Evolutionary conservation across 75 land plant genomes (phyloP).

Genomic region (Cunninghamia lanceolata): DNA sequence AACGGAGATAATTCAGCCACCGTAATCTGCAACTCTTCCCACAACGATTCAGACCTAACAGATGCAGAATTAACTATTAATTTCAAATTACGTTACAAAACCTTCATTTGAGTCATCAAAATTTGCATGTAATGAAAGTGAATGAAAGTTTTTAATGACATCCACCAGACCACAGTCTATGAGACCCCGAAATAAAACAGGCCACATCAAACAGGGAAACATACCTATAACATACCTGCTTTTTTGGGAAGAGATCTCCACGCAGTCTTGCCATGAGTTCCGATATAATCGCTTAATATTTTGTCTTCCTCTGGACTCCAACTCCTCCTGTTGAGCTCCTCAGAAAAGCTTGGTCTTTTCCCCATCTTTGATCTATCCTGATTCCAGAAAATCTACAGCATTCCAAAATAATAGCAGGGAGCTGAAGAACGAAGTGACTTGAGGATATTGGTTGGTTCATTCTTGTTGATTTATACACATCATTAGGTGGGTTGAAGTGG

Average conservation of each 20-base stretch:
- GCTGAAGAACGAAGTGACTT: no score
- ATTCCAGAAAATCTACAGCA: no score
- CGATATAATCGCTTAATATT: constrained; percentile 30
- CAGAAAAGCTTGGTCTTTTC: constrained; percentile 1
- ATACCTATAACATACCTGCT: constrained; percentile 26
- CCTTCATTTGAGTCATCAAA: background rate
- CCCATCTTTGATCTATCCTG: background rate
- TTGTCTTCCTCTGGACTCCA: constrained; percentile 46
- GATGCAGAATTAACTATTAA: background rate
- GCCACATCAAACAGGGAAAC: no score
- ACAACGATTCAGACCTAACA: constrained; percentile 31
- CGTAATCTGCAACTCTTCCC: constrained; percentile 41
- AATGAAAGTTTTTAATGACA: no score
- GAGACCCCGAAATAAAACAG: no score
- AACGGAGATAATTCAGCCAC: constrained; percentile 26
- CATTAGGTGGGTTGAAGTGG: no score
- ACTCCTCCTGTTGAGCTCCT: constrained; percentile 28
- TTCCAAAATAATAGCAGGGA: no score
- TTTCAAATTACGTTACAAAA: background rate
- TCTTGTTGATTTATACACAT: no score
- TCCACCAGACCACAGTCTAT: no score
- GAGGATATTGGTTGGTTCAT: no score
- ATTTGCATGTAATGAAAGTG: no score
- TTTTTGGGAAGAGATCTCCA: constrained; percentile 40
- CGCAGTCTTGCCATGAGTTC: constrained; percentile 38